Evolutionary conservation across 2,329 filamentous ascomycete genomes (phyloP), one percentile per base, ranked within the genome.

Genomic region (Lasiodiplodia hormozganensis): DNA sequence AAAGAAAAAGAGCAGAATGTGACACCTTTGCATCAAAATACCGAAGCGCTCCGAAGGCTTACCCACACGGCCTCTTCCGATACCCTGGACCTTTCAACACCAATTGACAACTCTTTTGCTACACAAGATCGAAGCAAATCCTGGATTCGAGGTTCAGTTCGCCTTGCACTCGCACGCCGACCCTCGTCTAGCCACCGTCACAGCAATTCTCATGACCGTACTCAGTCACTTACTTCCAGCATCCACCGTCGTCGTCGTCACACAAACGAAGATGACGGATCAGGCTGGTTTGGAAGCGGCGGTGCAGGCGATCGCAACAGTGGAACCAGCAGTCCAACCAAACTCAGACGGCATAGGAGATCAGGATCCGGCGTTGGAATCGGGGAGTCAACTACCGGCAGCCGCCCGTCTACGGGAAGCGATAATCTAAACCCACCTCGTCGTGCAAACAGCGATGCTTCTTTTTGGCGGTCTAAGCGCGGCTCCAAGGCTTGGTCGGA

Each of bases 371-470:
- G 65, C 28, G 54, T 43, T 7, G 65, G 60, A 2, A 28, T 64
- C 25, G 47, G 60, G 2, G 60, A 64, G 47, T 52, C 47, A 6
- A 28, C 51, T 12, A 64, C 47, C 31, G 60, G 43, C 60, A 64
- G 28, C 11, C 60, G 60, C 28, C 60, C 60, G 28, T 65, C 65
- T 5, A 67, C 31, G 10, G 54, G 38, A 18, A 25, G 51, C 54
- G 52, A 38, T 16, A 38, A n/a, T 14, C 18, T 23, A 23, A 49
- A 34, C 18, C 60, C 68, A 3, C 82, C 82, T 2, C 76, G 82
- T 10, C 80, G 83, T 23, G 79, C 82, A 4, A 80, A 80, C 5
- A 82, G 79, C 0, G 83, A 84, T 64, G 82, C 82, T 14, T 79
- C 78, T 5, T 80, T 82, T 62, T 79, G 82, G 73, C 74, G 74